Percentiles rank a stretch among this genome's conserved stretches.
Evolutionary conservation across 2,329 filamentous ascomycete species (phyloP).

Genomic region (Colletotrichum sp.): DNA sequence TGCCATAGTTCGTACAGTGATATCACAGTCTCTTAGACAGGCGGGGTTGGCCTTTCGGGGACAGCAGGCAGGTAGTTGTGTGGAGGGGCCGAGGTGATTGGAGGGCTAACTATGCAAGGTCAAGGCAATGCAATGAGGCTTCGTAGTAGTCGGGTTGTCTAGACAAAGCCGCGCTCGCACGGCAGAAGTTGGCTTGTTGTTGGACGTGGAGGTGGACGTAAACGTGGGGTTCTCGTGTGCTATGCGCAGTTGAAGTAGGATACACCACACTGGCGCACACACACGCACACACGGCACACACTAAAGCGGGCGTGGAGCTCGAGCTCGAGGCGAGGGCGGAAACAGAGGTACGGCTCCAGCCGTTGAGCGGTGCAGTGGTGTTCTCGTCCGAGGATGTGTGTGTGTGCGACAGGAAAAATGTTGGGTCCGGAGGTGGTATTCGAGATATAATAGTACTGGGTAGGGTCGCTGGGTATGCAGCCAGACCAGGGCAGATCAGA

Average conservation of each 20-base stretch:
- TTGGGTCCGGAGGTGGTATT: conserved; percentile 12
- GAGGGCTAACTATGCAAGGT: conserved; percentile 9
- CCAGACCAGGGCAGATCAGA: conserved; percentile 16
- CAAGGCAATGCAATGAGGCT: not conserved
- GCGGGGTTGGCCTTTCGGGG: not conserved
- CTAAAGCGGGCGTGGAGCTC: conserved; percentile 4
- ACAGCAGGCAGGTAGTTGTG: not conserved
- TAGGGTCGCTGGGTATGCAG: conserved; percentile 15
- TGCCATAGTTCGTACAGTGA: conserved; percentile 30
- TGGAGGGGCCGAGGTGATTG: not conserved
- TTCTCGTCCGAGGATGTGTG: conserved; percentile 6
- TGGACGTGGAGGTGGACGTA: not conserved
- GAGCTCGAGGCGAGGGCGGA: conserved; percentile 8
- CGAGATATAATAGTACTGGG: conserved; percentile 14
- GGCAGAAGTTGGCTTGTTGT: not conserved
- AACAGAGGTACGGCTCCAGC: conserved; percentile 14
- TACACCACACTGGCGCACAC: conserved; percentile 9
- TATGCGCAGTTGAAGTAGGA: conserved; percentile 4
- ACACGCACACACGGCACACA: not conserved
- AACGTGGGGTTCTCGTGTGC: conserved; percentile 4
- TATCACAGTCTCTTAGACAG: conserved; percentile 6
- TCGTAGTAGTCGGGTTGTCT: not conserved
- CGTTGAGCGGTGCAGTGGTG: conserved; percentile 5
- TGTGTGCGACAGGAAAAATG: conserved; percentile 1
- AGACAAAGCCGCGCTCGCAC: conserved; percentile 2